Evolutionary conservation across 441 rosid species (phyloP).

Genomic region (Cnidoscolus chayamansa): DNA sequence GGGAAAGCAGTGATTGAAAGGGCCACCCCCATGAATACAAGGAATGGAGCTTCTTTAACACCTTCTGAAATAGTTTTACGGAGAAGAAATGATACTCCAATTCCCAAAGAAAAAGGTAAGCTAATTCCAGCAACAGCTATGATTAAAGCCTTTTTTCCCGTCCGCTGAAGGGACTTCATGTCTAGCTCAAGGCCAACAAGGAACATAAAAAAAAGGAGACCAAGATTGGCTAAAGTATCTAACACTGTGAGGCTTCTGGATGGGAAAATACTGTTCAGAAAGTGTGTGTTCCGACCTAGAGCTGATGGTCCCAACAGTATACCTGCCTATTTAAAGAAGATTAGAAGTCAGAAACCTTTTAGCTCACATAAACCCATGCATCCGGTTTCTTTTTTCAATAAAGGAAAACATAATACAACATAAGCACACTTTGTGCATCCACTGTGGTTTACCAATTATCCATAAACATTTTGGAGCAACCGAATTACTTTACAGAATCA

Average conservation of each 20-base stretch:
- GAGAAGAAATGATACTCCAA: conserved; percentile 57
- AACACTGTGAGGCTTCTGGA: conserved; percentile 57
- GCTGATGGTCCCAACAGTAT: conserved; percentile 80
- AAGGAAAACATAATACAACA: no score
- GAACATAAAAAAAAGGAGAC: conserved; percentile 72
- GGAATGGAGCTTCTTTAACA: conserved; percentile 46
- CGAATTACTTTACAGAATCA: neutral
- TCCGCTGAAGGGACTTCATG: conserved; percentile 49
- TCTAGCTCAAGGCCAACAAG: conserved; percentile 88
- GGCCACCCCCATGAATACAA: conserved; percentile 47
- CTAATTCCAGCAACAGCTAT: conserved; percentile 67
- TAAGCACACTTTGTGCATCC: neutral
- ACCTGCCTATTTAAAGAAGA: conserved; percentile 53
- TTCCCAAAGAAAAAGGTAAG: conserved; percentile 65
- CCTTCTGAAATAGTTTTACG: conserved; percentile 49
- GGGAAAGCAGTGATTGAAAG: no score
- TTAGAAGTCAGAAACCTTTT: no score
- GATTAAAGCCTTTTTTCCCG: conserved; percentile 60
- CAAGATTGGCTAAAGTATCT: conserved; percentile 72
- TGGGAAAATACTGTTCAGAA: conserved; percentile 56
- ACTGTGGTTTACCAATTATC: neutral
- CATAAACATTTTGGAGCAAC: neutral
- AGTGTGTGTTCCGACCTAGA: conserved; percentile 50
- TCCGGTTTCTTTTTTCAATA: neutral
- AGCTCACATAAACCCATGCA: neutral